These are phyloP conservation scores for Talaromyces sp. DNA, from an alignment of 2,329 filamentous ascomycete species.

Conservation along the genomic window DNA sequence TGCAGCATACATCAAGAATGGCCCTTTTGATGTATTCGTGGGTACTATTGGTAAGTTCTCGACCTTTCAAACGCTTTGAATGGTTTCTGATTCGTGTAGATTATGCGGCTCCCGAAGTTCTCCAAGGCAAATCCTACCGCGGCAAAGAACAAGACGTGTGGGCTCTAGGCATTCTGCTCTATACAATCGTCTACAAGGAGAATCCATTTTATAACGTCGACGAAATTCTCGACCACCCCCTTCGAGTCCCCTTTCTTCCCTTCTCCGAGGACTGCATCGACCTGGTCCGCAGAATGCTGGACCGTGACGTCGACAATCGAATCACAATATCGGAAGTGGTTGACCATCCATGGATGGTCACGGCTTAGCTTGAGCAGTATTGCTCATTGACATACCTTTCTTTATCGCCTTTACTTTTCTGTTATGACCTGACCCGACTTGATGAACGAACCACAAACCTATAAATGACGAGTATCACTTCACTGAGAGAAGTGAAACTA, in stretches of 20 bases:
- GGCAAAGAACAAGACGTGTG: constrained; percentile 98
- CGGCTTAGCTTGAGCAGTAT: constrained; percentile 21
- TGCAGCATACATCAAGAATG: constrained; percentile 96
- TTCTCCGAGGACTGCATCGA: constrained; percentile 84
- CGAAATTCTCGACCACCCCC: constrained; percentile 96
- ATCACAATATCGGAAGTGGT: constrained; percentile 86
- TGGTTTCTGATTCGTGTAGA: constrained; percentile 55
- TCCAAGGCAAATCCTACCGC: constrained; percentile 85
- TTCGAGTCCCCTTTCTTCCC: constrained; percentile 72
- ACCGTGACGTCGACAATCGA: constrained; percentile 79
- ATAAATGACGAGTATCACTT: not conserved
- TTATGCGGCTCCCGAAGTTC: constrained; percentile 96
- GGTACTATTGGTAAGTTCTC: constrained; percentile 79
- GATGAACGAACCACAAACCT: constrained; percentile 2
- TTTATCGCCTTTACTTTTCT: constrained; percentile 1
- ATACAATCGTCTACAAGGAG: constrained; percentile 99
- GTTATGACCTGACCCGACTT: not conserved
- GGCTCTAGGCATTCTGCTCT: constrained; percentile 93
- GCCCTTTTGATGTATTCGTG: constrained; percentile 97
- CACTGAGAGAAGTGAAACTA: not conserved
- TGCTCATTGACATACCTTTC: not conserved
- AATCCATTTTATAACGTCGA: constrained; percentile 99
- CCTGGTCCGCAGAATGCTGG: constrained; percentile 85
- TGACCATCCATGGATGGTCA: constrained; percentile 74
- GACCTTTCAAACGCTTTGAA: not conserved